These are phyloP conservation scores for Osmanthus fragrans DNA, from an alignment of 257 asterid genomes.

Conservation along the genomic window DNA sequence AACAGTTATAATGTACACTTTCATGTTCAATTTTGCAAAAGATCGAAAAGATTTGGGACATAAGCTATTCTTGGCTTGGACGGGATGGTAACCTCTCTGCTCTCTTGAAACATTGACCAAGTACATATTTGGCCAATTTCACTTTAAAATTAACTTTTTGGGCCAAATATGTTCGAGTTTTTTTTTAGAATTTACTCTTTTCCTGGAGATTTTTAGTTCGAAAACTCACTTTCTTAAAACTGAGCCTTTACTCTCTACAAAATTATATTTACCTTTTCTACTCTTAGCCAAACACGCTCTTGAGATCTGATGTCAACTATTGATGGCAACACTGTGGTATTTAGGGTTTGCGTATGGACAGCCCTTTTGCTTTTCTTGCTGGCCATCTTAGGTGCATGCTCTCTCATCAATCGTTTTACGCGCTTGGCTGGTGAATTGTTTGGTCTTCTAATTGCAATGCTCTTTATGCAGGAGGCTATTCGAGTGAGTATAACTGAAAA, in stretches of 20 bases:
- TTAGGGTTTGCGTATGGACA: constrained; percentile 97
- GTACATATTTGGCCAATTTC: not conserved
- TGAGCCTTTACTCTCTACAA: not conserved
- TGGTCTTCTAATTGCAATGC: constrained; percentile 95
- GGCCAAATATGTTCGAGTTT: not conserved
- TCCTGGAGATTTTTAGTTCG: not conserved
- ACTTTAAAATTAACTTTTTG: not conserved
- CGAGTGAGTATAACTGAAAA: constrained; percentile 54
- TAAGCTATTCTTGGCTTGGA: constrained; percentile 80
- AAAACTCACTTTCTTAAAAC: not conserved
- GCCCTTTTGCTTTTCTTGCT: constrained; percentile 88
- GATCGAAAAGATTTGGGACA: constrained; percentile 81
- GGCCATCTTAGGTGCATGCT: constrained; percentile 95
- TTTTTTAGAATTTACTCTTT: not conserved
- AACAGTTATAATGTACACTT: constrained; percentile 94
- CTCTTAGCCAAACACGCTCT: not conserved
- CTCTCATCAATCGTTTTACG: constrained; percentile 87
- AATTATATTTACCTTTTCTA: not conserved
- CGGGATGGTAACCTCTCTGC: constrained; percentile 69
- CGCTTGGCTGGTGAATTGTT: constrained; percentile 96
- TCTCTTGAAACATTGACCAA: constrained; percentile 15
- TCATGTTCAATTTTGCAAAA: constrained; percentile 87
- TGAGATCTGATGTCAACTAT: constrained; percentile 17
- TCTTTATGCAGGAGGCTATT: constrained; percentile 97
- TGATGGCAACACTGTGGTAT: constrained; percentile 23